These are phyloP conservation scores for Climacium dendroides DNA, from an alignment of 225 moss, liverwort and hornwort genomes.

Conservation along the genomic window DNA sequence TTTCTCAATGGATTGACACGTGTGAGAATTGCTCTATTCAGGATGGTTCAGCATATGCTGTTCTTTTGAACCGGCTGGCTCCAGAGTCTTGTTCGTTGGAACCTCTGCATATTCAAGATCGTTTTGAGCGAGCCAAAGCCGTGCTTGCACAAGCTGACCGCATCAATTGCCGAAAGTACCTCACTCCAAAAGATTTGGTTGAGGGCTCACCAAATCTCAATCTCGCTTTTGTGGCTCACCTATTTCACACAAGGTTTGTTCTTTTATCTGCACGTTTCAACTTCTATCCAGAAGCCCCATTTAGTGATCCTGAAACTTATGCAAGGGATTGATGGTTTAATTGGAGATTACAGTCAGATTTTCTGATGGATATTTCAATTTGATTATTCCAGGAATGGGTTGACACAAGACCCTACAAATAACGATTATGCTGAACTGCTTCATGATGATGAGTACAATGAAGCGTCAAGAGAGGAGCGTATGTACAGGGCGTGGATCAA, in stretches of 20 bases:
- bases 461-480: slow-evolving; percentile 89
- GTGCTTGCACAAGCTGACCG: slow-evolving; percentile 81
- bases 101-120: slow-evolving; percentile 61
- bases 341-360: neutral
- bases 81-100: slow-evolving; percentile 78
- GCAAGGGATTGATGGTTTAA: neutral
- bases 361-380: neutral
- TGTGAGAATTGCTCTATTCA: slow-evolving; percentile 1
- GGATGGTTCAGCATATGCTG: slow-evolving; percentile 75
- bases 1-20: neutral
- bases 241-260: slow-evolving; percentile 74
- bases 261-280: neutral
- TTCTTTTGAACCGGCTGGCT: slow-evolving; percentile 71
- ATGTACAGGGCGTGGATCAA: slow-evolving; percentile 95
- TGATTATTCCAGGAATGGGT: slow-evolving; percentile 55
- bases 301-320: neutral
- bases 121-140: slow-evolving; percentile 77
- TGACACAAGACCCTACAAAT: slow-evolving; percentile 54
- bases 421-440: slow-evolving; percentile 81
- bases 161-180: slow-evolving; percentile 87
- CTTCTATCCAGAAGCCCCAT: neutral
- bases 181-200: slow-evolving; percentile 71
- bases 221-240: slow-evolving; percentile 92
- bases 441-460: slow-evolving; percentile 66
- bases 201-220: slow-evolving; percentile 94